phyloP scores from a whole-genome alignment of 306 rosid species.

The Mimosa pudica region DNA sequence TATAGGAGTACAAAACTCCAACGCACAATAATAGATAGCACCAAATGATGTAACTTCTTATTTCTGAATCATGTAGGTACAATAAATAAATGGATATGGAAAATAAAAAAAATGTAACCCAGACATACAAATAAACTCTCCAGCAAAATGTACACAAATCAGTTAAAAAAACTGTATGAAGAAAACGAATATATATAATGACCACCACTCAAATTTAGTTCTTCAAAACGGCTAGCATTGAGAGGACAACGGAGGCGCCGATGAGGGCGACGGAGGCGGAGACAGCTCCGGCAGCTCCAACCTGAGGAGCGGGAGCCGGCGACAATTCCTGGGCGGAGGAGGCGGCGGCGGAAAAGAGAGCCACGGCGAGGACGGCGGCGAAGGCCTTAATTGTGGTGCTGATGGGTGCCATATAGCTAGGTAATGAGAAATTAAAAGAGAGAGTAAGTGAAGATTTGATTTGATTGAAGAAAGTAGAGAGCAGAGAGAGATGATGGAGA shows the following conservation, averaged over 20 bases:
- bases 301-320: slow-evolving; percentile 24
- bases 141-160: too few species aligned
- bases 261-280: slow-evolving; percentile 37
- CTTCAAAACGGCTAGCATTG: slow-evolving; percentile 13
- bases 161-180: background rate
- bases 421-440: background rate
- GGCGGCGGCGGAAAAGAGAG: slow-evolving; percentile 29
- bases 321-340: slow-evolving; percentile 37
- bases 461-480: background rate
- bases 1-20: too few species aligned
- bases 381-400: slow-evolving; percentile 31
- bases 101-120: too few species aligned
- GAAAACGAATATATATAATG: background rate
- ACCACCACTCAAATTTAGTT: background rate
- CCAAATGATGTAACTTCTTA: too few species aligned
- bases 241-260: slow-evolving; percentile 30
- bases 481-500: background rate
- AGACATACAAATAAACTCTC: too few species aligned
- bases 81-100: too few species aligned
- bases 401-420: slow-evolving; percentile 42
- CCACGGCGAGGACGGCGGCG: background rate
- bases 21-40: too few species aligned
- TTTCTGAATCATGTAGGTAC: too few species aligned
- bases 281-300: slow-evolving; percentile 39
- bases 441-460: too few species aligned